Evolutionary conservation across 176 grass and related monocot genomes (phyloP).

Genomic region (Carex parvula): DNA sequence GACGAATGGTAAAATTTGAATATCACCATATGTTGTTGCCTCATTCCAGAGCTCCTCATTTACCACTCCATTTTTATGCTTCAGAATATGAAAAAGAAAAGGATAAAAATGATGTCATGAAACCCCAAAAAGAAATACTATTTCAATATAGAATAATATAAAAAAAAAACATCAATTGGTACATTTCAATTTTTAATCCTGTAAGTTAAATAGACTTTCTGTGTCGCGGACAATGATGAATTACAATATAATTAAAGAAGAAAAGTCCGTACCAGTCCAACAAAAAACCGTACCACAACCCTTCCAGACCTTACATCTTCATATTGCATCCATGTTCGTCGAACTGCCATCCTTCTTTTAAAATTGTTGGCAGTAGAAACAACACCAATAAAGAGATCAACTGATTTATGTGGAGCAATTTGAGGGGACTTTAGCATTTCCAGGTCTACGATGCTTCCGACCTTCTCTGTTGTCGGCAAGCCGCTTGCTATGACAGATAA

Average conservation of each 20-base stretch:
- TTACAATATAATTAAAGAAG: neutral
- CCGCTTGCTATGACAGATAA: slow-evolving; percentile 74
- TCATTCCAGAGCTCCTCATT: slow-evolving; percentile 89
- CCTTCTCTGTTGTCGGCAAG: slow-evolving; percentile 70
- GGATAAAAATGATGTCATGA: neutral
- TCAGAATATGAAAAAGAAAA: slow-evolving; percentile 19
- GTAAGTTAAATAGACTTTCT: neutral
- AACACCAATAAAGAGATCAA: slow-evolving; percentile 81
- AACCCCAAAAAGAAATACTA: neutral
- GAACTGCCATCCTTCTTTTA: slow-evolving; percentile 79
- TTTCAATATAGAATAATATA: neutral
- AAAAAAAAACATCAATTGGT: too few relatives aligned
- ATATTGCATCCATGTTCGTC: slow-evolving; percentile 97
- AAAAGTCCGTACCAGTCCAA: slow-evolving; percentile 66
- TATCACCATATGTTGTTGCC: slow-evolving; percentile 59
- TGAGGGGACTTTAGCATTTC: slow-evolving; percentile 61
- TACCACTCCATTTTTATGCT: slow-evolving; percentile 86
- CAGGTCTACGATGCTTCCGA: slow-evolving; percentile 53
- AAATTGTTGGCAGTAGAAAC: slow-evolving; percentile 98
- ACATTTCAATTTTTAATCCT: neutral
- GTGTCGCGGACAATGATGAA: neutral
- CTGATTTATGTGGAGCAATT: slow-evolving; percentile 47
- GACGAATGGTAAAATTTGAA: slow-evolving; percentile 74
- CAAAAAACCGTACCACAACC: slow-evolving; percentile 68
- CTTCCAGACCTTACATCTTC: slow-evolving; percentile 52